Evolutionary conservation across 2,329 filamentous ascomycete genomes (phyloP).

Genomic region (Setomelanomma holmii): DNA sequence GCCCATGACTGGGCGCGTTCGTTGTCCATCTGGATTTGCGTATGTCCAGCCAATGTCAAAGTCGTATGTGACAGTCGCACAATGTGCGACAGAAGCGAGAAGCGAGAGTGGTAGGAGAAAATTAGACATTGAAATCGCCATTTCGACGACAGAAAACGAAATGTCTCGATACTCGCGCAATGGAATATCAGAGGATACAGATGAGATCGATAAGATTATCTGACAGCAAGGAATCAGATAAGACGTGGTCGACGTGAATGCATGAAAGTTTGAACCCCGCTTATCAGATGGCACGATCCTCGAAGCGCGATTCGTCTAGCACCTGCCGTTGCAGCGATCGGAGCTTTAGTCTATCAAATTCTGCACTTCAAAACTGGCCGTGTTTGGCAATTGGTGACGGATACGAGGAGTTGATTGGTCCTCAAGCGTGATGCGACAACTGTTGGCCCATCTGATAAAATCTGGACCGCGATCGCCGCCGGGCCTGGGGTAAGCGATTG

Average conservation of each 20-base stretch:
- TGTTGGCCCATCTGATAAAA: constrained; percentile 41
- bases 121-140: constrained; percentile 55
- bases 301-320: not conserved
- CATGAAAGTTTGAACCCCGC: no score
- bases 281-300: constrained; percentile 38
- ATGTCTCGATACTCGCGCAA: constrained; percentile 6
- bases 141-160: no score
- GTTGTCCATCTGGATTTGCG: constrained; percentile 62
- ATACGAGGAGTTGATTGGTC: constrained; percentile 14
- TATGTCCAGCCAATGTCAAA: constrained; percentile 63
- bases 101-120: constrained; percentile 49
- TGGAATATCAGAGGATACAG: not conserved
- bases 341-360: constrained; percentile 4
- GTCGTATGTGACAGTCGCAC: constrained; percentile 54
- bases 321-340: constrained; percentile 4
- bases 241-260: no score
- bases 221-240: constrained; percentile 39
- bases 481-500: constrained; percentile 22
- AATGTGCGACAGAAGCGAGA: constrained; percentile 26
- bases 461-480: constrained; percentile 27
- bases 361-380: constrained; percentile 2
- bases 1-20: constrained; percentile 63
- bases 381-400: constrained; percentile 4
- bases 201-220: constrained; percentile 12
- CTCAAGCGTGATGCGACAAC: constrained; percentile 12